phyloP scores from a whole-genome alignment of 306 rosid genomes.

The Vigna nakashimae region DNA sequence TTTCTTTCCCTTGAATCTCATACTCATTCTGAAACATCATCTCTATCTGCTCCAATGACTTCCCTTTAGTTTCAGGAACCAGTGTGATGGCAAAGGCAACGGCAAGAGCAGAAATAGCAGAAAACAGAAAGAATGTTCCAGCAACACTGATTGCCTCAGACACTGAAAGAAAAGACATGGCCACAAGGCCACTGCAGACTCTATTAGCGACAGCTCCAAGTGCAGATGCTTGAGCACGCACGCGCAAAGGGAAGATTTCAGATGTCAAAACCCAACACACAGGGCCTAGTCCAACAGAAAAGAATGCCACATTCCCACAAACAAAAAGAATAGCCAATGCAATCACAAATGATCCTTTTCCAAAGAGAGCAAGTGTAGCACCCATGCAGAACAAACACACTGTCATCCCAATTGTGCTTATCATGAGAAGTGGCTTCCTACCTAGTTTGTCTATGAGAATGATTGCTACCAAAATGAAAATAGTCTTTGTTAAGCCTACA shows the following conservation, averaged over 20 bases:
- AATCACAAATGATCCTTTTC: constrained; percentile 58
- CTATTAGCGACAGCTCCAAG: constrained; percentile 90
- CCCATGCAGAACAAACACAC: constrained; percentile 74
- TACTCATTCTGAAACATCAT: constrained; percentile 68
- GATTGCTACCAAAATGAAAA: constrained; percentile 79
- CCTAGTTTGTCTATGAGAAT: constrained; percentile 79
- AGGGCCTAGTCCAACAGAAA: constrained; percentile 92
- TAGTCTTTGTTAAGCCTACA: constrained; percentile 85
- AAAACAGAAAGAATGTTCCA: constrained; percentile 80
- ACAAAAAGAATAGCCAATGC: constrained; percentile 67
- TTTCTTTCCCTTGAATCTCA: constrained; percentile 57
- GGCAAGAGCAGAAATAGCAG: constrained; percentile 72
- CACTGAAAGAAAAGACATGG: constrained; percentile 91
- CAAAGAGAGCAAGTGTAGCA: constrained; percentile 57
- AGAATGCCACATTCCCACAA: constrained; percentile 96
- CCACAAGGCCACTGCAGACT: constrained; percentile 83
- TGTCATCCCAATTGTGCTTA: constrained; percentile 96
- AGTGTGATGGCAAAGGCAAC: constrained; percentile 63
- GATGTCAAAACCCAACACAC: constrained; percentile 94
- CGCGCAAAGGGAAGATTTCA: constrained; percentile 85
- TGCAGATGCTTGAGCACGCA: constrained; percentile 91
- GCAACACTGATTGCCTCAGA: constrained; percentile 61
- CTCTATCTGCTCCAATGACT: constrained; percentile 92
- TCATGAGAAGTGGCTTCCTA: constrained; percentile 81
- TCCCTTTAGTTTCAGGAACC: constrained; percentile 95